Conservation (phyloP, 495 filamentous ascomycete species). For the Mycothermus thermophilus region DNA sequence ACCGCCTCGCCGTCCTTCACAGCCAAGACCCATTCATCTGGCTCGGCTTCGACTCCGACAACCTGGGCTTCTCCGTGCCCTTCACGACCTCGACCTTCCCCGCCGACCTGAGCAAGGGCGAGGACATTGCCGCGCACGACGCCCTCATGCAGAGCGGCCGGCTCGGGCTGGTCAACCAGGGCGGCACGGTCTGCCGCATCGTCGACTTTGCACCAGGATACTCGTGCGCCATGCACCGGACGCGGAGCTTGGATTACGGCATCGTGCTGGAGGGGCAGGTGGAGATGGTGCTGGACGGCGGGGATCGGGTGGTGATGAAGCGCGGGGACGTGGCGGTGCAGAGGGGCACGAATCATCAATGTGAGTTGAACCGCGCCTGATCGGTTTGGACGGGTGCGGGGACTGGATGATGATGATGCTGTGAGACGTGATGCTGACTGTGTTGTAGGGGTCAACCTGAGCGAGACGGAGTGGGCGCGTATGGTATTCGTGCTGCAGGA, state of each 20-base stretch:
- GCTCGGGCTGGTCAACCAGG: conserved; percentile 33
- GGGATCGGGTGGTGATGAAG: conserved; percentile 41
- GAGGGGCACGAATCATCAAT: conserved; percentile 54
- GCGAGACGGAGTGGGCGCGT: conserved; percentile 38
- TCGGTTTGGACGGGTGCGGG: too few species aligned
- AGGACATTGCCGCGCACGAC: conserved; percentile 34
- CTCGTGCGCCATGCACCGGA: conserved; percentile 52
- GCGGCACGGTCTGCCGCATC: conserved; percentile 42
- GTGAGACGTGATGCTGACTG: too few species aligned
- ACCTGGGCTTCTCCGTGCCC: conserved; percentile 22
- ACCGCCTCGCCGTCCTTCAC: conserved; percentile 26
- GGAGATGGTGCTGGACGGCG: conserved; percentile 48
- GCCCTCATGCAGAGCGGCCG: conserved; percentile 18
- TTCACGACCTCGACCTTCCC: conserved; percentile 45
- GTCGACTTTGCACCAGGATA: conserved; percentile 47
- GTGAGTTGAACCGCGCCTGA: too few species aligned
- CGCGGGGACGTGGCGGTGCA: conserved; percentile 52
- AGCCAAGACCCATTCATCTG: conserved; percentile 18
- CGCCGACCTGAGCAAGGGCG: conserved; percentile 34
- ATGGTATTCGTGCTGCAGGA: conserved; percentile 48
- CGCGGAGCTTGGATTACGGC: conserved; percentile 60
- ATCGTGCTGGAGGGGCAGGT: conserved; percentile 61
- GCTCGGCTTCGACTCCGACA: conserved; percentile 16
- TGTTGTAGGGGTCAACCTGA: conserved; percentile 48
- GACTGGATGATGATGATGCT: too few species aligned